Evolutionary conservation across 148 eudicot species (phyloP), one percentile per base, ranked within the genome.

Genomic region (Heliamphora exappendiculata): DNA sequence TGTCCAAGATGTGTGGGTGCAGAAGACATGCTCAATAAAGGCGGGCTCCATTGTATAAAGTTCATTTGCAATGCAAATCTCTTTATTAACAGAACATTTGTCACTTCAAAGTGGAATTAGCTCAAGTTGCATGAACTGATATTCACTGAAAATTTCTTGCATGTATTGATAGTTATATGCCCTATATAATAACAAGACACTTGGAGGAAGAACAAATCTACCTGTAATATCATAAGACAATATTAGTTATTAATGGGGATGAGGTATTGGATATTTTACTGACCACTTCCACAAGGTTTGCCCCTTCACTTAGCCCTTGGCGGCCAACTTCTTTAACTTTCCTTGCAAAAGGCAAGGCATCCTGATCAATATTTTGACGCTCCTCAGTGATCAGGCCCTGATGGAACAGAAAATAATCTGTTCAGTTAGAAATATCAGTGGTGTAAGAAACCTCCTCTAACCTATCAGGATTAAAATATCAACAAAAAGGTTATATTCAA

Each of bases 311-410:
- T 67, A 94, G 82, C 45, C 98, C 97, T 85, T 92, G 96, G 53
- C 98, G 97, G 63, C 82, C 89, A 63, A 78, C 77, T 86, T 92
- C 98, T 72, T 89, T 94, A 39, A 84, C 62, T 84, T 84, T 89
- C 80, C 98, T 89, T 24, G 96, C 98, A 90, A 94, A 94, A 20
- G 98, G 91, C 0, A 78, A 82, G 45, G 96, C 98, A 70, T 94
- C 97, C 11, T 90, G 92, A 69, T 92, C 97, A 78, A 90, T 86
- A 67, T 86, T 83, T 59, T 85, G 86, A 68, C 98, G 98, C 29
- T 86, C 94, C 73, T 94, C 98, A 19, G 98, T 94, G 70, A 94
- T 80, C 79, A 94, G 75, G 37, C 98, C 98, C 98, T 94, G 78
- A 24, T 41, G 51, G 50, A 49, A 78, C 17, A n/a, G 14, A 63